Evolutionary conservation across 2,329 filamentous ascomycete genomes (phyloP).

Genomic region (Aspergillus glaucus): DNA sequence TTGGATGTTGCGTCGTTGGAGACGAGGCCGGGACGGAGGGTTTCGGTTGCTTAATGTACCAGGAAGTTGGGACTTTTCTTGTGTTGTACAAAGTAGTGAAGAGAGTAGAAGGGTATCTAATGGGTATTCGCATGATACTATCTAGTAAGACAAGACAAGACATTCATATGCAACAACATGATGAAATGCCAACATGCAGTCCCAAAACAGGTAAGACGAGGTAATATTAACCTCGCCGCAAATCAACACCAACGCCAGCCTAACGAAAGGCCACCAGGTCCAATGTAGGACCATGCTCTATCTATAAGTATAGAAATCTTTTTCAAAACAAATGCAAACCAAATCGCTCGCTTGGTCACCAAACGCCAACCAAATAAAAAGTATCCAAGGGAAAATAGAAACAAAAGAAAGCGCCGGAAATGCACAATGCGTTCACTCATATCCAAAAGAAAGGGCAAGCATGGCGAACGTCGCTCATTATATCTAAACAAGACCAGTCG

Average conservation of each 20-base stretch:
- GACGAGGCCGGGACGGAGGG: slow-evolving; percentile 49
- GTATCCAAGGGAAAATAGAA: slow-evolving; percentile 5
- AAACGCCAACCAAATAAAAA: slow-evolving; percentile 7
- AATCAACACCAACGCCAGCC: not conserved
- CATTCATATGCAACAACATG: too few relatives aligned
- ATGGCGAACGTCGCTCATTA: slow-evolving; percentile 3
- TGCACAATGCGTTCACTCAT: slow-evolving; percentile 18
- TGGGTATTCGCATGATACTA: too few relatives aligned
- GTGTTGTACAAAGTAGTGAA: not conserved
- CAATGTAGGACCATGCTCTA: not conserved
- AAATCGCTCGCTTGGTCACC: slow-evolving; percentile 11
- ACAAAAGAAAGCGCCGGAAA: slow-evolving; percentile 6
- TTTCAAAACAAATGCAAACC: not conserved
- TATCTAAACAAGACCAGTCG: slow-evolving; percentile 4
- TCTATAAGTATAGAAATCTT: not conserved
- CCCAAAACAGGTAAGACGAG: too few relatives aligned
- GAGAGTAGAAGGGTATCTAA: not conserved
- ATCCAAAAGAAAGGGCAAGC: slow-evolving; percentile 6
- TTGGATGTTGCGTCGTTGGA: slow-evolving; percentile 59
- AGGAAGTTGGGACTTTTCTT: not conserved
- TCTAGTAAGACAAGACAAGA: too few relatives aligned
- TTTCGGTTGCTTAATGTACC: slow-evolving; percentile 9
- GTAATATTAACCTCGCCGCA: too few relatives aligned
- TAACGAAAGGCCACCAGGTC: not conserved
- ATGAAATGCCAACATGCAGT: too few relatives aligned